A percentile compares a stretch with the other conserved stretches of the same genome.
These are phyloP conservation scores for Calonectria ilicicola DNA, from an alignment of 2,329 filamentous ascomycete species.

Conservation along the genomic window DNA sequence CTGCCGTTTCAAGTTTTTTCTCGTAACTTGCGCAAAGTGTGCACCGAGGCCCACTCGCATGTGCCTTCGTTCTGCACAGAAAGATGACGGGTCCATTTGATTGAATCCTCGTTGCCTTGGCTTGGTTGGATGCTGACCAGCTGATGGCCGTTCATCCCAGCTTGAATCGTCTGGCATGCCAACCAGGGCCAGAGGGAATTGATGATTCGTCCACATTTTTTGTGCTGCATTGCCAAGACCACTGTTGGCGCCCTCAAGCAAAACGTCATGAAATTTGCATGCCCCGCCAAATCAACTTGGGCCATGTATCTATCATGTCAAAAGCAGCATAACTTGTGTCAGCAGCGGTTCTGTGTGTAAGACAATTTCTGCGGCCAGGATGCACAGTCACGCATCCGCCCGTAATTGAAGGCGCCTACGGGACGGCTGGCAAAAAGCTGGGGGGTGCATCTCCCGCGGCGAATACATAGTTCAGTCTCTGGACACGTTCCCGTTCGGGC, in stretches of 20 bases:
- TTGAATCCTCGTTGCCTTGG: conserved; percentile 6
- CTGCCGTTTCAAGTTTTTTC: conserved; percentile 36
- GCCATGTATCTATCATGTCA: conserved; percentile 5
- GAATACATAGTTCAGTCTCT: conserved; percentile 14
- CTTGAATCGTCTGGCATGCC: conserved; percentile 7
- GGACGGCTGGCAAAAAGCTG: conserved; percentile 1
- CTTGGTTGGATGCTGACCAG: conserved; percentile 13
- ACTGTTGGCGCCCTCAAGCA: conserved; percentile 14
- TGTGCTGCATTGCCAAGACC: conserved; percentile 27
- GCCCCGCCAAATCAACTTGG: neutral
- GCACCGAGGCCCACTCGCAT: conserved; percentile 2
- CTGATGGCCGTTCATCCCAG: conserved; percentile 9
- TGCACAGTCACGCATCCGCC: conserved; percentile 27
- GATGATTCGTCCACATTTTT: conserved; percentile 25
- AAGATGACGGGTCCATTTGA: conserved; percentile 15
- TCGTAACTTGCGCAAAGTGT: conserved; percentile 9
- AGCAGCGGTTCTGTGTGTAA: conserved; percentile 38
- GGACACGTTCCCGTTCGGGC: conserved; percentile 21
- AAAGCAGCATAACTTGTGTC: conserved; percentile 31
- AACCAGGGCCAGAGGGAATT: conserved; percentile 18
- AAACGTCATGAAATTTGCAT: conserved; percentile 35
- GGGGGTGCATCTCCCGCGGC: neutral
- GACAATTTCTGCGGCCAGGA: conserved; percentile 38
- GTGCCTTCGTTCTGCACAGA: conserved; percentile 11
- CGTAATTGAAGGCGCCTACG: conserved; percentile 17